phyloP scores from a whole-genome alignment of 73 alveolate species.

The Durusdinium trenchii region DNA sequence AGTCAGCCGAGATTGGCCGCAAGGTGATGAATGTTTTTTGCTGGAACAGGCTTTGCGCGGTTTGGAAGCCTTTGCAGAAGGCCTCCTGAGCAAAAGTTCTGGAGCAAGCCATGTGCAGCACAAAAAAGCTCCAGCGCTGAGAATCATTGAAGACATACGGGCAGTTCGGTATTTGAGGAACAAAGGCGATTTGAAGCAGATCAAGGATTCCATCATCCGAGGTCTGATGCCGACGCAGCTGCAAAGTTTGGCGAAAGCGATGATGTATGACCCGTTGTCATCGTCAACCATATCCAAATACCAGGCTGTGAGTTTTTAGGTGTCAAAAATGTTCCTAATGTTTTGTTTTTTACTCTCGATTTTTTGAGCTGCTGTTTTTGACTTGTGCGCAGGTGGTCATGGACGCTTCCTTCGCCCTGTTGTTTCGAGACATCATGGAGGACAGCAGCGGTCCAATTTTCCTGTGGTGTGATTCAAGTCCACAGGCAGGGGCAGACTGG shows the following conservation, averaged over 20 bases:
- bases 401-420: background rate
- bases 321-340: too few relatives aligned
- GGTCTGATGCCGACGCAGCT: background rate
- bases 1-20: too few relatives aligned
- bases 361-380: too few relatives aligned
- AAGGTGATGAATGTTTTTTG: too few relatives aligned
- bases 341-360: background rate
- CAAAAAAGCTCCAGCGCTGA: background rate
- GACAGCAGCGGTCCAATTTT: background rate
- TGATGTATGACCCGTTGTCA: background rate
- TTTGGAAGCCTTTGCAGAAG: background rate
- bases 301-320: background rate
- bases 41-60: background rate
- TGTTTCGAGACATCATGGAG: background rate
- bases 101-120: background rate
- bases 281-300: slow-evolving; percentile 6
- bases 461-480: background rate
- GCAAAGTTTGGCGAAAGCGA: background rate
- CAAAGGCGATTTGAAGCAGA: background rate
- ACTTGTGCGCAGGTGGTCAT: background rate
- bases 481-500: slow-evolving; percentile 20
- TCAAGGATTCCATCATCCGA: background rate
- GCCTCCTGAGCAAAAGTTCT: background rate
- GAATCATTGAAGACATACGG: background rate
- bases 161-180: slow-evolving; percentile 23